A percentile compares a stretch with the other conserved stretches of the same genome.
Conservation (phyloP, 352 stramenopile species). For the Globisporangium canariense region DNA sequence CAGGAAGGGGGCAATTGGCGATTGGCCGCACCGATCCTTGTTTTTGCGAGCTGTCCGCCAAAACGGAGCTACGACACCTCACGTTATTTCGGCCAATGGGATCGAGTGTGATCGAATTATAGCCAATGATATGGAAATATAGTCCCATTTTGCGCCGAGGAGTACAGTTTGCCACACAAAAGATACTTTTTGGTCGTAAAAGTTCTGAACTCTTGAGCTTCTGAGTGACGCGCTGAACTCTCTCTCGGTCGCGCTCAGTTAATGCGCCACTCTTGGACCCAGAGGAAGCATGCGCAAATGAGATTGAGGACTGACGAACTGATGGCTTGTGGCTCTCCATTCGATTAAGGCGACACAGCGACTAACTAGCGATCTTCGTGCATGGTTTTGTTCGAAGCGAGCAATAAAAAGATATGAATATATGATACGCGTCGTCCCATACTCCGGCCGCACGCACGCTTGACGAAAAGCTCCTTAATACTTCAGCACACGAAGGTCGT, state of each 20-base stretch:
- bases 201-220: not conserved
- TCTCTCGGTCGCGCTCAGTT: not conserved
- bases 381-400: no score
- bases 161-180: not conserved
- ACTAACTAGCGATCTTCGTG: no score
- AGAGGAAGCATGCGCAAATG: not conserved
- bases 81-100: conserved; percentile 3
- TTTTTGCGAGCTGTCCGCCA: not conserved
- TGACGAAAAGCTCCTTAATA: no score
- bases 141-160: not conserved
- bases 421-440: not conserved
- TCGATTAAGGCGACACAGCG: no score
- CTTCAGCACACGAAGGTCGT: conserved; percentile 17
- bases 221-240: not conserved
- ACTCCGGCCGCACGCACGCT: no score
- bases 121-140: not conserved
- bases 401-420: conserved; percentile 8
- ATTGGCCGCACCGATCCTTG: not conserved
- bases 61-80: not conserved
- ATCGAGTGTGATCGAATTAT: not conserved
- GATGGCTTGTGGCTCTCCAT: not conserved
- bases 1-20: not conserved
- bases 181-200: not conserved
- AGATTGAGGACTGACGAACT: not conserved
- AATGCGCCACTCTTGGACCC: no score